Evolutionary conservation across 805 yeast species (phyloP).

Genomic region (Candida tammaniensis): DNA sequence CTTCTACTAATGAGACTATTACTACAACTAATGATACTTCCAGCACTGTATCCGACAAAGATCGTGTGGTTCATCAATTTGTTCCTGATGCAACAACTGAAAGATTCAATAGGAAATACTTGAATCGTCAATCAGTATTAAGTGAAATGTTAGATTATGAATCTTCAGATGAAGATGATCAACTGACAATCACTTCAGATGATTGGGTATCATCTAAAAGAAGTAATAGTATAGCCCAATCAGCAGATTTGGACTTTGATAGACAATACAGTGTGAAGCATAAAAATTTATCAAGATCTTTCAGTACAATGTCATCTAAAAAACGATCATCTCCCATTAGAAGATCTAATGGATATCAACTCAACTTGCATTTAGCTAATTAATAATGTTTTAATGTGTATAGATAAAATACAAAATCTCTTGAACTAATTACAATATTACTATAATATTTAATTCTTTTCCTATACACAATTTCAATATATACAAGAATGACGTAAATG

Average conservation of each 20-base stretch:
- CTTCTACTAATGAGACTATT: slow-evolving; percentile 1
- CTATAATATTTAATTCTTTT: too few species aligned
- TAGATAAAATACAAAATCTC: background rate
- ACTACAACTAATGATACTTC: slow-evolving; percentile 1
- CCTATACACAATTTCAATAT: slow-evolving; percentile 16
- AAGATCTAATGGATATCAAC: slow-evolving; percentile 9
- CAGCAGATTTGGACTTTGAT: slow-evolving; percentile 7
- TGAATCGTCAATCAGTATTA: slow-evolving; percentile 38
- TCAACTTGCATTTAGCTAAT: slow-evolving; percentile 9
- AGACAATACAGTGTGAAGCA: slow-evolving; percentile 12
- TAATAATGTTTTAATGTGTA: background rate
- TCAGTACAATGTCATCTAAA: slow-evolving; percentile 13
- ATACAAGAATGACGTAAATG: slow-evolving; percentile 17
- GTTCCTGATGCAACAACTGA: slow-evolving; percentile 14
- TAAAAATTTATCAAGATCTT: slow-evolving; percentile 7
- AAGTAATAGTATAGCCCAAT: slow-evolving; percentile 4
- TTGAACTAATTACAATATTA: too few species aligned
- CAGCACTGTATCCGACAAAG: background rate
- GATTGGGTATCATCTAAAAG: background rate
- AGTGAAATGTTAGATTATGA: slow-evolving; percentile 45
- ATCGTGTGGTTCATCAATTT: slow-evolving; percentile 2
- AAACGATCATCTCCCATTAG: slow-evolving; percentile 9
- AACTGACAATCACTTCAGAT: slow-evolving; percentile 3
- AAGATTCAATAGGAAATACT: slow-evolving; percentile 22
- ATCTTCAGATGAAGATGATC: slow-evolving; percentile 19